phyloP scores from a whole-genome alignment of 2,329 filamentous ascomycete species.

The Hortaea sp. region DNA sequence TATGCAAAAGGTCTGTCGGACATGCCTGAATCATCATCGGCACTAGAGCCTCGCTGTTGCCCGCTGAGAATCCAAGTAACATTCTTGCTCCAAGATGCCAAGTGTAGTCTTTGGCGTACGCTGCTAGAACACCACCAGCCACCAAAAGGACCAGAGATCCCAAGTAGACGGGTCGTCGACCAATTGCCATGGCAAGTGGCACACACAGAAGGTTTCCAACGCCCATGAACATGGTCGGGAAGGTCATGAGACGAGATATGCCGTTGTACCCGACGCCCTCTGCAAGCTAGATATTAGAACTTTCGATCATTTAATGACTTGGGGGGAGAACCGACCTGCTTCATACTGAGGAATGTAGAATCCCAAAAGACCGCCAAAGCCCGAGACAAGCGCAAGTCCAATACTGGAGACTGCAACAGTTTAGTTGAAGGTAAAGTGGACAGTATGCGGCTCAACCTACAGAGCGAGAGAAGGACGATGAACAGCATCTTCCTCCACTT shows the following conservation, averaged over 20 bases:
- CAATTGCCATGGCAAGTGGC: conserved; percentile 26
- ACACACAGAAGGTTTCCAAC: conserved; percentile 25
- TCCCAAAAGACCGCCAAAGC: no score
- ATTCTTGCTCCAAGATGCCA: conserved; percentile 21
- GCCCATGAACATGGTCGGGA: conserved; percentile 1
- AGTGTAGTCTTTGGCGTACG: conserved; percentile 12
- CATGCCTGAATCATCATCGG: conserved; percentile 13
- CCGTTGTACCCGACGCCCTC: no score
- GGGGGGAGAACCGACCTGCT: no score
- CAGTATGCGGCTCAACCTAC: no score
- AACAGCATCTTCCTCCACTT: conserved; percentile 18
- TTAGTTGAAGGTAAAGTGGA: no score
- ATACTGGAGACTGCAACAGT: no score
- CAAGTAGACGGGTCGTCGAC: conserved; percentile 24
- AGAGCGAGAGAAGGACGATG: conserved; percentile 11
- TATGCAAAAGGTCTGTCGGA: no score
- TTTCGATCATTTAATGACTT: no score
- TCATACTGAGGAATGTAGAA: no score
- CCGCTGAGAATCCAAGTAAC: conserved; percentile 21
- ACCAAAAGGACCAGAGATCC: conserved; percentile 21
- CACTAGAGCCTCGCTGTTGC: conserved; percentile 16
- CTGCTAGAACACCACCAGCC: conserved; percentile 18
- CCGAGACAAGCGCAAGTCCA: no score
- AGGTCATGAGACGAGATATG: no score
- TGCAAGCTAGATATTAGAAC: no score